These are phyloP conservation scores for Globisporangium splendens DNA, from an alignment of 352 stramenopile genomes.

Conservation along the genomic window DNA sequence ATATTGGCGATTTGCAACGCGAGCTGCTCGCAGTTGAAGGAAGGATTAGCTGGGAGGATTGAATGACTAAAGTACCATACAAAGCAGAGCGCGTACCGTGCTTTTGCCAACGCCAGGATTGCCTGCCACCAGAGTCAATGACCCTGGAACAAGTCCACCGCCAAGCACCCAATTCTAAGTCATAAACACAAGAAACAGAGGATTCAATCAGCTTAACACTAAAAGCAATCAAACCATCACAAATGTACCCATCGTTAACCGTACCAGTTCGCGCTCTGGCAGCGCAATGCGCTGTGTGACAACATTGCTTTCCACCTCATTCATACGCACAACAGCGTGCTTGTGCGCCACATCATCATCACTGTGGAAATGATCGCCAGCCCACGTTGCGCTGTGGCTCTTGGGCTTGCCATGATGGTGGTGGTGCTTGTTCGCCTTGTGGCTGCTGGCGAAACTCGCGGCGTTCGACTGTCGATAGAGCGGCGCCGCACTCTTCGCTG, in stretches of 20 bases:
- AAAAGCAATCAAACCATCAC: not conserved
- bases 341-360: constrained; percentile 11
- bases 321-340: constrained; percentile 48
- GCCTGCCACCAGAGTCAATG: constrained; percentile 92
- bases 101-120: constrained; percentile 94
- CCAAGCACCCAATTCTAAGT: constrained; percentile 91
- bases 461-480: constrained; percentile 64
- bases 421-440: constrained; percentile 16
- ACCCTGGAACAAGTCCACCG: constrained; percentile 94
- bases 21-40: constrained; percentile 35
- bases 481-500: constrained; percentile 32
- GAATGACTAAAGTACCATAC: not conserved
- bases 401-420: constrained; percentile 23
- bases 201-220: no score
- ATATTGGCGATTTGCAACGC: constrained; percentile 93
- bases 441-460: constrained; percentile 26
- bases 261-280: constrained; percentile 65
- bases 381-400: constrained; percentile 27
- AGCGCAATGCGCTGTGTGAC: constrained; percentile 60
- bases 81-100: constrained; percentile 39
- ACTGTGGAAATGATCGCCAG: constrained; percentile 17
- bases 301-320: constrained; percentile 59
- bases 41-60: not conserved
- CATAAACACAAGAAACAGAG: constrained; percentile 10
- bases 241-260: not conserved